Evolutionary conservation across 1,284 basidiomycete species (phyloP), one percentile per base, ranked within the genome.

Genomic region (Cutaneotrichosporon cavernicola): DNA sequence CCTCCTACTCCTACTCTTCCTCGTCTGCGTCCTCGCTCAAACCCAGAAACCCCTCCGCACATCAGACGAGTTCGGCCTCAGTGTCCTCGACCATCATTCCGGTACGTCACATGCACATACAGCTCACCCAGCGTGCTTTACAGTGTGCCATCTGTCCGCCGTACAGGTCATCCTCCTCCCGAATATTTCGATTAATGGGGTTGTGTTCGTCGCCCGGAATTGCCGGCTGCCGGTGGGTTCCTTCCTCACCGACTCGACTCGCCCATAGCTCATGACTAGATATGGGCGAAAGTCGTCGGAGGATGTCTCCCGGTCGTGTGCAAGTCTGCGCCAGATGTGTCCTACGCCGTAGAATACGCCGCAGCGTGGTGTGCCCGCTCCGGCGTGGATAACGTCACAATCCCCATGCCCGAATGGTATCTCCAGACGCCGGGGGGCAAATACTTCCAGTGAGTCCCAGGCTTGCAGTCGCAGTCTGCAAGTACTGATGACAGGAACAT

Each of bases 311-410:
- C 73, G 14, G 16, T 56, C 2, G 32, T 22, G 2, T 78, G 76
- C 62, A 46, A 43, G 8, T 76, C 74, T 0, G 72, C 75, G 4
- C 72, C 76, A 0, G 76, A 77, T 63, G 70, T 75, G 8, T 76
- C 73, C 0, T 79, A 79, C 60, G 77, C 73, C 2, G 36, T 71
- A 16, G 77, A 77, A 64, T 78, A 72, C 52, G 76, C 68, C 4
- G 22, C 49, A 10, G 50, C 53, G 32, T 72, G 69, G 51, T 79
- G 77, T 60, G 30, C 11, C 4, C 69, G 71, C 8, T 76, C 71
- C 2, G 76, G 76, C 2, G 68, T 75, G 16, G 32, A 50, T 11
- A 63, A 72, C 11, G 69, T 75, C 22, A 22, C 56, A 21, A 57
- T 76, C 13, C 13, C 34, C 2, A 52, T 77, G 32, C 71, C 74